A percentile compares a stretch with the other conserved stretches of the same genome.
These are phyloP conservation scores for Lophium mytilinum DNA, from an alignment of 495 filamentous ascomycete genomes.

Conservation along the genomic window DNA sequence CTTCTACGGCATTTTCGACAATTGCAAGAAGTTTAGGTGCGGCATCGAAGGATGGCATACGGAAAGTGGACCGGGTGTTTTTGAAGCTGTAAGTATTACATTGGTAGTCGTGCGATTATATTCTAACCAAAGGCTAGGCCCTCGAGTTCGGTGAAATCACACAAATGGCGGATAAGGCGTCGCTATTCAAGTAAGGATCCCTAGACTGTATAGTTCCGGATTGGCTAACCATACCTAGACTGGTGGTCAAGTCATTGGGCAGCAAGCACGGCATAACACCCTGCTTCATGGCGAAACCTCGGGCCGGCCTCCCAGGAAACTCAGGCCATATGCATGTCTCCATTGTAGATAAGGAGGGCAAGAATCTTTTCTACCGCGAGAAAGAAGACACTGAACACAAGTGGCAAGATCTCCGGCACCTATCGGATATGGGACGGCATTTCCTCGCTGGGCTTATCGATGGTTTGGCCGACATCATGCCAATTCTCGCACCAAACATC, in stretches of 20 bases:
- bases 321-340: constrained; percentile 94
- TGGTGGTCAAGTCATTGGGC: constrained; percentile 78
- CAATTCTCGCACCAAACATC: constrained; percentile 82
- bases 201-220: neutral
- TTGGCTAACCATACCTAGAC: constrained; percentile 36
- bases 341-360: constrained; percentile 54
- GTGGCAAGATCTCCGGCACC: constrained; percentile 65
- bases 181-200: constrained; percentile 72
- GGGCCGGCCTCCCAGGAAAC: constrained; percentile 82
- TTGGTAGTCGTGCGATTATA: neutral
- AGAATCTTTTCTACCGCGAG: constrained; percentile 74
- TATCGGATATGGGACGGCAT: constrained; percentile 84
- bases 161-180: constrained; percentile 83
- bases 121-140: constrained; percentile 38
- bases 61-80: constrained; percentile 91
- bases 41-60: constrained; percentile 96
- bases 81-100: constrained; percentile 61
- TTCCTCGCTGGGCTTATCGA: constrained; percentile 88
- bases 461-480: constrained; percentile 92
- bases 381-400: constrained; percentile 57
- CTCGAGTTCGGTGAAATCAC: constrained; percentile 77
- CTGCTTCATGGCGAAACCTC: constrained; percentile 98
- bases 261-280: constrained; percentile 85
- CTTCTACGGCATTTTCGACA: constrained; percentile 83
- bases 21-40: constrained; percentile 72